Evolutionary conservation across 495 filamentous ascomycete genomes (phyloP).

Genomic region (Poronia punctata): DNA sequence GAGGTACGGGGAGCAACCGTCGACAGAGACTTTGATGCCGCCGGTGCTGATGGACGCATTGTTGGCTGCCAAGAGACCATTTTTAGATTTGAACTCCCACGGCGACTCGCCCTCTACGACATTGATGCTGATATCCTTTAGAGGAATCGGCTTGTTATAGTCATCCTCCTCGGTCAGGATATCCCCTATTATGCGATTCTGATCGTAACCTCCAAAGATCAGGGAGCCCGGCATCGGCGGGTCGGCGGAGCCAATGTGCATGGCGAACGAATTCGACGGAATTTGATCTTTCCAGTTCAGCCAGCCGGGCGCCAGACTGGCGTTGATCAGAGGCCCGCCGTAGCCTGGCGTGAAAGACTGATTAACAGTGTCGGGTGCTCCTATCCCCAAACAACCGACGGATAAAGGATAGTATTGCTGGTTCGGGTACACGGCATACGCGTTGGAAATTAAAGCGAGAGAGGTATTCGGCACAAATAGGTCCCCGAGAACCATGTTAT

Average conservation of each 20-base stretch:
- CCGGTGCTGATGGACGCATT: slow-evolving; percentile 20
- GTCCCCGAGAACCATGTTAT: slow-evolving; percentile 16
- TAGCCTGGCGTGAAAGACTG: slow-evolving; percentile 21
- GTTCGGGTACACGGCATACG: slow-evolving; percentile 25
- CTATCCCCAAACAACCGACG: slow-evolving; percentile 29
- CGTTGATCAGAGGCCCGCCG: slow-evolving; percentile 21
- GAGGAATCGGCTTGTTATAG: slow-evolving; percentile 21
- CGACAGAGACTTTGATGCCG: slow-evolving; percentile 24
- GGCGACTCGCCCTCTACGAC: slow-evolving; percentile 38
- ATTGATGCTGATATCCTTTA: slow-evolving; percentile 37
- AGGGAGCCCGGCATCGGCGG: slow-evolving; percentile 36
- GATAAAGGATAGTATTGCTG: slow-evolving; percentile 28
- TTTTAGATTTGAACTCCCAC: slow-evolving; percentile 28
- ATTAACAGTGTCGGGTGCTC: slow-evolving; percentile 24
- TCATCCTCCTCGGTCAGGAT: slow-evolving; percentile 23
- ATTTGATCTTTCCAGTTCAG: slow-evolving; percentile 28
- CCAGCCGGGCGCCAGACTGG: slow-evolving; percentile 26
- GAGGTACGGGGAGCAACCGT: slow-evolving; percentile 40
- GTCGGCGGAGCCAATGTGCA: slow-evolving; percentile 47
- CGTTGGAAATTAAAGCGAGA: slow-evolving; percentile 13
- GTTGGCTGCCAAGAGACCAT: slow-evolving; percentile 31
- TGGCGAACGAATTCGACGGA: slow-evolving; percentile 43
- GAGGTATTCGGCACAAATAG: slow-evolving; percentile 17
- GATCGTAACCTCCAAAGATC: slow-evolving; percentile 47
- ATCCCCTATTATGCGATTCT: slow-evolving; percentile 31